Conservation (phyloP, 495 filamentous ascomycete species). For the Aspergillus wentii region DNA sequence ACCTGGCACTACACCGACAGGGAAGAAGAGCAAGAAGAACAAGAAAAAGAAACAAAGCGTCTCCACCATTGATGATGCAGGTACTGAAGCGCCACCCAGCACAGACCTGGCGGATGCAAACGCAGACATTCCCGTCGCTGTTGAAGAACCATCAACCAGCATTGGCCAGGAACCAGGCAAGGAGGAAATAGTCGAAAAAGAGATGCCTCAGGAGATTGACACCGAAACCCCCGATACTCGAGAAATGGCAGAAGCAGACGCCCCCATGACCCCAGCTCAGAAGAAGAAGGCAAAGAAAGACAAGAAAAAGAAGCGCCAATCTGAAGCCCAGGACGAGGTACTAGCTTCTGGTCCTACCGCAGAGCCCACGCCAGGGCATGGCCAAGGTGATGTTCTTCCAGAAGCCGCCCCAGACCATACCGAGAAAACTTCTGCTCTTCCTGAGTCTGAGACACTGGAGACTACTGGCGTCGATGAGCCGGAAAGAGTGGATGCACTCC, state of each 20-base stretch:
- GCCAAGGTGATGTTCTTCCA: slow-evolving; percentile 8
- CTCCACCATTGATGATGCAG: slow-evolving; percentile 2
- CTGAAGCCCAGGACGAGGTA: slow-evolving; percentile 5
- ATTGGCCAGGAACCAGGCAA: slow-evolving; percentile 2
- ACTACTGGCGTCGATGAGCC: no score
- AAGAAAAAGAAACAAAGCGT: slow-evolving; percentile 21
- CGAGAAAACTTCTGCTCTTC: no score
- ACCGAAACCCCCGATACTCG: slow-evolving; percentile 1
- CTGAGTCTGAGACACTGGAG: background rate
- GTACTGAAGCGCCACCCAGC: background rate
- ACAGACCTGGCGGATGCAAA: background rate
- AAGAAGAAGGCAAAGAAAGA: slow-evolving; percentile 19
- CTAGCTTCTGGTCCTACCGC: slow-evolving; percentile 5
- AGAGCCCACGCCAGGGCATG: slow-evolving; percentile 13
- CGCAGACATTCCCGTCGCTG: background rate
- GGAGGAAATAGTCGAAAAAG: slow-evolving; percentile 5
- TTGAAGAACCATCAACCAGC: slow-evolving; percentile 3
- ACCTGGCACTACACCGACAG: slow-evolving; percentile 11
- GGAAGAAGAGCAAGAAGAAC: slow-evolving; percentile 29
- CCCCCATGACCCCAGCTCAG: slow-evolving; percentile 11
- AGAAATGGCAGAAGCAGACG: slow-evolving; percentile 2
- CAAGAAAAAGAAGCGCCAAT: slow-evolving; percentile 16
- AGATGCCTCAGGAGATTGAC: background rate
- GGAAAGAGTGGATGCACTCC: no score
- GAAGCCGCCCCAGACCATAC: slow-evolving; percentile 4